phyloP scores from a whole-genome alignment of 2,329 filamentous ascomycete genomes.

The Aspergillus terreus region DNA sequence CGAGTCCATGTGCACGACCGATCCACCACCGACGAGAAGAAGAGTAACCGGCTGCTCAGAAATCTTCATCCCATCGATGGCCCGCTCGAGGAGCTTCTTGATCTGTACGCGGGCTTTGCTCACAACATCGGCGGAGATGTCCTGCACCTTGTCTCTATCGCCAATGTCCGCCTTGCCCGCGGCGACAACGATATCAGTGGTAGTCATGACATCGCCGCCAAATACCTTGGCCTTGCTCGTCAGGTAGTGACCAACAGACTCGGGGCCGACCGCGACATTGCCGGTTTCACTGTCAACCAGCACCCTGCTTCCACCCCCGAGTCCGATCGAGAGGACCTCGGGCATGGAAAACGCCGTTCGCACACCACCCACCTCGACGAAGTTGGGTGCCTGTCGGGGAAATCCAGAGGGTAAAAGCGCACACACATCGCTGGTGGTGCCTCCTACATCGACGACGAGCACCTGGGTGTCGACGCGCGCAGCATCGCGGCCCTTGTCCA shows the following conservation, averaged over 20 bases:
- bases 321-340: conserved; percentile 53
- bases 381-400: conserved; percentile 57
- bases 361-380: conserved; percentile 56
- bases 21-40: conserved; percentile 57
- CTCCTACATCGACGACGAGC: conserved; percentile 58
- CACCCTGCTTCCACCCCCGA: conserved; percentile 55
- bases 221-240: conserved; percentile 49
- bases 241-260: conserved; percentile 53
- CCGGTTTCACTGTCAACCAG: conserved; percentile 13
- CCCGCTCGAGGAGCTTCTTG: conserved; percentile 47
- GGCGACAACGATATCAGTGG: conserved; percentile 48
- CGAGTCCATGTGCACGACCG: conserved; percentile 48
- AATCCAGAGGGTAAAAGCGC: conserved; percentile 57
- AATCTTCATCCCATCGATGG: conserved; percentile 56
- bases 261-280: conserved; percentile 51
- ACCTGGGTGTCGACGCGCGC: neutral
- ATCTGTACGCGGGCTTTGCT: conserved; percentile 32
- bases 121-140: conserved; percentile 2
- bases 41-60: conserved; percentile 51
- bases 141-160: neutral
- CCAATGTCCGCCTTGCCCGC: conserved; percentile 7
- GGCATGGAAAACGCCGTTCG: conserved; percentile 58
- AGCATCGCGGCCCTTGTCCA: conserved; percentile 4
- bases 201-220: conserved; percentile 52
- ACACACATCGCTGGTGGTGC: conserved; percentile 60